Evolutionary conservation across 192 early-diverging fungal species (phyloP).

Genomic region (Podila epicladia): DNA sequence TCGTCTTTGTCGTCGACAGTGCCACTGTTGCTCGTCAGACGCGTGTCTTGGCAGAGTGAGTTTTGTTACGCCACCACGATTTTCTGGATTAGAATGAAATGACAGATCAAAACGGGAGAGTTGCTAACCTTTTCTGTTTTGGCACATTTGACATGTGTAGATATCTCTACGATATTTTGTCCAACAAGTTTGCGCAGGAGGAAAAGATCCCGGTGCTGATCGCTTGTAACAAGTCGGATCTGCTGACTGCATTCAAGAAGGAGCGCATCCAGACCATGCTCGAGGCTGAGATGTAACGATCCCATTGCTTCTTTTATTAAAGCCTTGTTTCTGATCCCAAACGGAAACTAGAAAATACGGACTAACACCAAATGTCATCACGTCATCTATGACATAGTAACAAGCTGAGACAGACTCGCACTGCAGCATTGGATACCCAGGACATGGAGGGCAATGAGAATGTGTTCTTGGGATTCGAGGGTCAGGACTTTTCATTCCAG

Average conservation of each 20-base stretch:
- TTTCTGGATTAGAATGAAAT: background rate
- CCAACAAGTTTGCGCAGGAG: slow-evolving; percentile 66
- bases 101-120: too few species aligned
- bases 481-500: slow-evolving; percentile 82
- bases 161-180: slow-evolving; percentile 83
- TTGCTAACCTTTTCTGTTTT: background rate
- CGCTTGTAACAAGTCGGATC: slow-evolving; percentile 87
- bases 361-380: too few species aligned
- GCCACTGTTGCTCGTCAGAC: slow-evolving; percentile 62
- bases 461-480: slow-evolving; percentile 83
- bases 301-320: slow-evolving; percentile 20
- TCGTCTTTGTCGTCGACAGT: slow-evolving; percentile 87
- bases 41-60: slow-evolving; percentile 72
- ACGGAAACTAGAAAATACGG: slow-evolving; percentile 2
- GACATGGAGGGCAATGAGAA: slow-evolving; percentile 68
- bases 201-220: slow-evolving; percentile 73
- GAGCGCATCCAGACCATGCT: slow-evolving; percentile 72
- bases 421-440: slow-evolving; percentile 72
- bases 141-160: slow-evolving; percentile 4
- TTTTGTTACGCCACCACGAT: too few species aligned
- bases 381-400: slow-evolving; percentile 54
- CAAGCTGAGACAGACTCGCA: slow-evolving; percentile 70
- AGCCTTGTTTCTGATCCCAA: background rate
- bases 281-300: slow-evolving; percentile 80
- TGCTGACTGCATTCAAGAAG: slow-evolving; percentile 72